Evolutionary conservation across 257 asterid species (phyloP).

Genomic region (Solanum etuberosum): DNA sequence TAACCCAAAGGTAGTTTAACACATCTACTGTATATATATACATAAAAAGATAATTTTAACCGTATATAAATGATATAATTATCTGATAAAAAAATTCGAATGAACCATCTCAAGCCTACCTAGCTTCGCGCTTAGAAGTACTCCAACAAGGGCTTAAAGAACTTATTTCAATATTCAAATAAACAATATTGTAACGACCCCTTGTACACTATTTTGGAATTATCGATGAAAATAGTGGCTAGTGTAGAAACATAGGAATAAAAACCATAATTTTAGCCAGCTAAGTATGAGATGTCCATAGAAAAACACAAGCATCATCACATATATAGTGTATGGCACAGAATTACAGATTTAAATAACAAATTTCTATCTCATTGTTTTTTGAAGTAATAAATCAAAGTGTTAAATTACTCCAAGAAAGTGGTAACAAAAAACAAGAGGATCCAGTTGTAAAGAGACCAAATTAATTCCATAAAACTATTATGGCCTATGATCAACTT

Average conservation of each 20-base stretch:
- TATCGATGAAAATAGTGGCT: not conserved
- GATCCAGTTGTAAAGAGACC: not conserved
- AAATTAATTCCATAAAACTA: not conserved
- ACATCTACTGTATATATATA: not conserved
- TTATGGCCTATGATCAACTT: not conserved
- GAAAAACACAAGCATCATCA: not conserved
- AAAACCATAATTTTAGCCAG: not conserved
- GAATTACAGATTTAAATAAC: not conserved
- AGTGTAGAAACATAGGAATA: not conserved
- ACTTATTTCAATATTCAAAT: not conserved
- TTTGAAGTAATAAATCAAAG: not conserved
- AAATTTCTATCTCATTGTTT: not conserved
- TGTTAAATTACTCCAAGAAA: not conserved
- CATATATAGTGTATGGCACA: not conserved
- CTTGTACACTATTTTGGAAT: not conserved
- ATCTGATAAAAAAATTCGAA: too few relatives aligned
- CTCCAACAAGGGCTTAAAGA: not conserved
- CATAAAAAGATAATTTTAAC: not conserved
- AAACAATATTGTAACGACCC: not conserved
- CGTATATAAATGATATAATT: not conserved
- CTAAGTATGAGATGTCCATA: not conserved
- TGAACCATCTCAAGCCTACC: not conserved
- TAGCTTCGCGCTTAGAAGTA: not conserved
- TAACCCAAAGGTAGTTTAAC: too few relatives aligned
- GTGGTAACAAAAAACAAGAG: not conserved